Base-by-base conservation (phyloP, 202 grass and related monocot species). In the Schoenoplectus tabernaemontani region DNA sequence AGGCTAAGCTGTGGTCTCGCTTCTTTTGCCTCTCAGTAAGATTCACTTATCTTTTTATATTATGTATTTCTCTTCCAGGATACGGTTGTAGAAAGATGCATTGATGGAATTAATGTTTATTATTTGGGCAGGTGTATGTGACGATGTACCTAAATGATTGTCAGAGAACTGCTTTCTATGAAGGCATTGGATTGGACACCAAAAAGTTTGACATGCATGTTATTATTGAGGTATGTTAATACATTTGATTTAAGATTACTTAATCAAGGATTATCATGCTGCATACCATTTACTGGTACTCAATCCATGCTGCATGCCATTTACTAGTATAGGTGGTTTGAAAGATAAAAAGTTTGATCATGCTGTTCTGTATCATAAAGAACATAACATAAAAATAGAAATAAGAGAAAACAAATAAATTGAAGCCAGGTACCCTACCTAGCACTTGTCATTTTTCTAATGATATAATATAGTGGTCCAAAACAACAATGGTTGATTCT, bases 161-260 rank as follows among this genome's bases (percentile, higher is more conserved):
- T 83, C 96, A 98, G 59, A 88, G 96, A 33, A 92, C 85, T 72
- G 1, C 83, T 7, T 98, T 98, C 81, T 95, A 95, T 22, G 90
- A 95, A 83, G 96, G 96, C 58, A 87, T 98, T 83, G 96, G 96
- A 64, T 87, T 98, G 24, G 1, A 92, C 79, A 98, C 96, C 19
- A 98, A 95, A 74, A 88, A 98, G 85, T 98, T 98, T 33, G 96
- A 98, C 76, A 98, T 95, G 91, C 96, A 95, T 89, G 96, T 98
- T 11, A 98, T 98, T 78, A 91, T 92, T 62, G 96, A 98, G 88
- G 96, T 98, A 87, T 83, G 20, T 17, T 73, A 71, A 33, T 74
- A 15, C 44, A 53, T 10, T 74, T 54, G 4, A 54, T 17, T 74
- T 53, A n/a, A n/a, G 26, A 74, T 74, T 4, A 9, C 5, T 26